Evolutionary conservation across 192 early-diverging fungal species (phyloP).

Genomic region (Lobosporangium transversale): DNA sequence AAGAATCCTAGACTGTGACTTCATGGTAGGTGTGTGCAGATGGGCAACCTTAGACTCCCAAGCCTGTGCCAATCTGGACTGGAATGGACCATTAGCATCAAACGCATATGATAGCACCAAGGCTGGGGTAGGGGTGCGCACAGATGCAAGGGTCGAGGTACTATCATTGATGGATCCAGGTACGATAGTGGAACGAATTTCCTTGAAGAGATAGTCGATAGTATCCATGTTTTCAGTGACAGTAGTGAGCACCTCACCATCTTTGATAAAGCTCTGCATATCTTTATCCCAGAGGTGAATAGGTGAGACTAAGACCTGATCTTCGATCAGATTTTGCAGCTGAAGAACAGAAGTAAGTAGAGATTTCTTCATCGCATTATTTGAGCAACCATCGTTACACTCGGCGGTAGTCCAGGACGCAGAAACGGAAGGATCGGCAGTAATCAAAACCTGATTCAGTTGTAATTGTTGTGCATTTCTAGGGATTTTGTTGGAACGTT

Average conservation of each 20-base stretch:
- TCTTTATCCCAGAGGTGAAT: conserved; percentile 44
- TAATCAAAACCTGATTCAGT: conserved; percentile 69
- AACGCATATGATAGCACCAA: conserved; percentile 65
- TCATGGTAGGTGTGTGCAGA: conserved; percentile 50
- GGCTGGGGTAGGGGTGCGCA: conserved; percentile 16
- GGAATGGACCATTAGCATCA: conserved; percentile 56
- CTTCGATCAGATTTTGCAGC: conserved; percentile 52
- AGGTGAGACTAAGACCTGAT: conserved; percentile 40
- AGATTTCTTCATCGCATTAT: conserved; percentile 40
- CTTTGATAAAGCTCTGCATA: conserved; percentile 30
- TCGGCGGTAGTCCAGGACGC: conserved; percentile 20
- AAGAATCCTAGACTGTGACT: conserved; percentile 48
- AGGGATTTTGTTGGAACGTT: conserved; percentile 55
- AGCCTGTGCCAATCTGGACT: conserved; percentile 49
- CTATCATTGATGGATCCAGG: conserved; percentile 9
- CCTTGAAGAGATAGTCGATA: conserved; percentile 52
- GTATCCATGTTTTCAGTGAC: conserved; percentile 50
- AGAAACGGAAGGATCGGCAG: conserved; percentile 19
- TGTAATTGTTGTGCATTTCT: conserved; percentile 59
- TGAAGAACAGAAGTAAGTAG: conserved; percentile 58
- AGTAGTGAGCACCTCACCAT: conserved; percentile 44
- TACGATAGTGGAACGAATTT: conserved; percentile 33
- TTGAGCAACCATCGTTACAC: conserved; percentile 6
- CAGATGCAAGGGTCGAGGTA: conserved; percentile 4
- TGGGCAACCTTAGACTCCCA: conserved; percentile 66